A percentile compares a stretch with the other conserved stretches of the same genome.
phyloP scores from a whole-genome alignment of 2,329 filamentous ascomycete species.

The Diplodia corticola region DNA sequence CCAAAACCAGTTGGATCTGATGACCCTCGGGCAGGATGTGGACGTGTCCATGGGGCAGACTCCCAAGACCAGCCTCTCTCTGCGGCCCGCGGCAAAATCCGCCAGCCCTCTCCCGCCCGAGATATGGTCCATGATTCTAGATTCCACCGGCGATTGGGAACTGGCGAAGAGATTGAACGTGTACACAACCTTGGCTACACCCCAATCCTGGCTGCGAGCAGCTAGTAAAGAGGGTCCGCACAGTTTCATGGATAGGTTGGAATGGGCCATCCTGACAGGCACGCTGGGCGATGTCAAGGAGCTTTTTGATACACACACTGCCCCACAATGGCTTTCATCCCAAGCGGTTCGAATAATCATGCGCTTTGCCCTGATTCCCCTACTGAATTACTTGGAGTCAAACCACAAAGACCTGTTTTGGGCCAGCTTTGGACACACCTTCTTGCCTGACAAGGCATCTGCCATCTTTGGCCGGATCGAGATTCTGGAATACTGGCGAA shows the following conservation, averaged over 20 bases:
- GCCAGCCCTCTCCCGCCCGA: conserved; percentile 68
- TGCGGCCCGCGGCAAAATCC: background rate
- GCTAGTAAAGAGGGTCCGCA: conserved; percentile 65
- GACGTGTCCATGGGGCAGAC: conserved; percentile 48
- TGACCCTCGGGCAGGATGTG: conserved; percentile 71
- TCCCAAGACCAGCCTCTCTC: conserved; percentile 27
- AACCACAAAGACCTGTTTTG: conserved; percentile 75
- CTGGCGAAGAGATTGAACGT: conserved; percentile 77
- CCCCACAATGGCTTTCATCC: conserved; percentile 73
- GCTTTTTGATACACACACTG: conserved; percentile 67
- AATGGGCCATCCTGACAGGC: conserved; percentile 79
- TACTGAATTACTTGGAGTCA: conserved; percentile 71
- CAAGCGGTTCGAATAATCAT: conserved; percentile 86
- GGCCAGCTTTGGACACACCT: conserved; percentile 77
- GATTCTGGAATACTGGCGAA: conserved; percentile 89
- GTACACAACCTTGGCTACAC: conserved; percentile 73
- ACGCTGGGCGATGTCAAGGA: conserved; percentile 70
- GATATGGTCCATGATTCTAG: conserved; percentile 85
- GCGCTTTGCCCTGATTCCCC: conserved; percentile 80
- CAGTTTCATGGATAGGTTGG: conserved; percentile 74
- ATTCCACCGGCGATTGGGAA: conserved; percentile 87
- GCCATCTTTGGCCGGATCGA: conserved; percentile 81
- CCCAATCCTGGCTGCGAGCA: conserved; percentile 69
- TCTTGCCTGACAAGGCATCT: conserved; percentile 84
- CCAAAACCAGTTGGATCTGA: conserved; percentile 73